Evolutionary conservation across 2,329 filamentous ascomycete genomes (phyloP).

Genomic region (Pestalotiopsis sp.): DNA sequence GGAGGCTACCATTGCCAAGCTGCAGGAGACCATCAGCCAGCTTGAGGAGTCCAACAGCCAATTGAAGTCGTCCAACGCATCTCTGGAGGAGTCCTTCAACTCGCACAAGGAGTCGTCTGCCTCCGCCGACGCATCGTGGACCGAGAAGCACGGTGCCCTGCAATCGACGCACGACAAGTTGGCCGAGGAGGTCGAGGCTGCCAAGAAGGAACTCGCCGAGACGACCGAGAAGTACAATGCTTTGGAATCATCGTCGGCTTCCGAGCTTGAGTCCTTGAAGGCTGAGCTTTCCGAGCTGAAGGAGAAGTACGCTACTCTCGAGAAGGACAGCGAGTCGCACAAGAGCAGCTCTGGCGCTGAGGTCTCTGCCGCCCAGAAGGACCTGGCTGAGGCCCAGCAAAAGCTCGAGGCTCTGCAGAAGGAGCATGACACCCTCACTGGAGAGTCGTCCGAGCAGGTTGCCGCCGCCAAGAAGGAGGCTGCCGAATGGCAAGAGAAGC

Average conservation of each 20-base stretch:
- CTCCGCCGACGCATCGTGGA: slow-evolving; percentile 8
- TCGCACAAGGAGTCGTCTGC: slow-evolving; percentile 22
- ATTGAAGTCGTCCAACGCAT: slow-evolving; percentile 1
- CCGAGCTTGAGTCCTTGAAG: slow-evolving; percentile 33
- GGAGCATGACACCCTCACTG: slow-evolving; percentile 22
- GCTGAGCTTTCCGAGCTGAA: slow-evolving; percentile 24
- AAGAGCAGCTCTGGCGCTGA: slow-evolving; percentile 15
- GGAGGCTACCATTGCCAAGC: slow-evolving; percentile 18
- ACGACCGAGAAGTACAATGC: slow-evolving; percentile 11
- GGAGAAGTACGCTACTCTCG: slow-evolving; percentile 22
- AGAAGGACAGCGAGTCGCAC: slow-evolving; percentile 16
- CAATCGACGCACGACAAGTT: slow-evolving; percentile 20
- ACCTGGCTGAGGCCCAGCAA: slow-evolving; percentile 24
- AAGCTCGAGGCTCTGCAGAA: slow-evolving; percentile 23
- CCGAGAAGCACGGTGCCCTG: slow-evolving; percentile 14
- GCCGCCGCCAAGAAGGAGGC: slow-evolving; percentile 35
- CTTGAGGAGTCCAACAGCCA: slow-evolving; percentile 3
- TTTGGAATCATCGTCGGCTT: slow-evolving; percentile 30
- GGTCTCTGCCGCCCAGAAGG: slow-evolving; percentile 23
- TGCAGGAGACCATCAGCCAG: slow-evolving; percentile 9
- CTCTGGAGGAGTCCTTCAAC: slow-evolving; percentile 18
- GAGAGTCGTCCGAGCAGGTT: slow-evolving; percentile 22
- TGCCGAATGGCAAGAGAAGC: slow-evolving; percentile 26
- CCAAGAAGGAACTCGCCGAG: slow-evolving; percentile 14
- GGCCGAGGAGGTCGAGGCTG: slow-evolving; percentile 1